Evolutionary conservation across 164 flowering plant genomes (phyloP).

Genomic region (Chloranthus sessilifolius): DNA sequence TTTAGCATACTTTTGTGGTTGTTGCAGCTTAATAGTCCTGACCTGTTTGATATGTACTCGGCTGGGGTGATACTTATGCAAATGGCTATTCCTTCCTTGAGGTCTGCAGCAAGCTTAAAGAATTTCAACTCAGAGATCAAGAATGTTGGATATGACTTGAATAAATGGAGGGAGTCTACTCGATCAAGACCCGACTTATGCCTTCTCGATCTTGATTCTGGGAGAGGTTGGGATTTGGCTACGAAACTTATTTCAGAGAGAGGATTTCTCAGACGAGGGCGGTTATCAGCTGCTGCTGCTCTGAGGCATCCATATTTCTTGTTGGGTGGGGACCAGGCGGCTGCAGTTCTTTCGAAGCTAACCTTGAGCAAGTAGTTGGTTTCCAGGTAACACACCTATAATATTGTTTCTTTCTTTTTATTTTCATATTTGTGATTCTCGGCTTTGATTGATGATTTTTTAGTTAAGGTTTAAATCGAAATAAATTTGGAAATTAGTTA

Average conservation of each 20-base stretch:
- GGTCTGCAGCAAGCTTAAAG: constrained; percentile 73
- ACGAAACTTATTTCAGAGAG: constrained; percentile 85
- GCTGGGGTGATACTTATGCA: constrained; percentile 87
- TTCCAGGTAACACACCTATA: constrained; percentile 19
- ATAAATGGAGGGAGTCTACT: constrained; percentile 75
- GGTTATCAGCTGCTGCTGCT: constrained; percentile 93
- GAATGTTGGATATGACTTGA: constrained; percentile 59
- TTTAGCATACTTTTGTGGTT: constrained; percentile 12
- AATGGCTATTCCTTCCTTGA: constrained; percentile 83
- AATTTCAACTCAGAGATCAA: constrained; percentile 79
- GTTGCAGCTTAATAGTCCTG: constrained; percentile 93
- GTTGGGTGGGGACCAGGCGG: constrained; percentile 94
- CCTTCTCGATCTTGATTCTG: constrained; percentile 71
- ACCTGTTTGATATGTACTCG: constrained; percentile 95
- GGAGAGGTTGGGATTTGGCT: constrained; percentile 85
- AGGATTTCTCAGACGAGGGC: constrained; percentile 69
- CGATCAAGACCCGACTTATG: constrained; percentile 64
- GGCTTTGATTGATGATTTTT: neutral
- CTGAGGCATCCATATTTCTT: constrained; percentile 94
- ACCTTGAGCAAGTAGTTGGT: constrained; percentile 43
- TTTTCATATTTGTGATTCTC: neutral
- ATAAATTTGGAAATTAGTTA: no score
- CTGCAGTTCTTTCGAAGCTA: constrained; percentile 77
- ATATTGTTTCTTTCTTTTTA: neutral
- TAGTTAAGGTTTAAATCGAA: no score